Percentiles rank a stretch among this genome's conserved stretches.
Conservation (phyloP, 345 rosid genomes). For the Noccaea bulbosa region DNA sequence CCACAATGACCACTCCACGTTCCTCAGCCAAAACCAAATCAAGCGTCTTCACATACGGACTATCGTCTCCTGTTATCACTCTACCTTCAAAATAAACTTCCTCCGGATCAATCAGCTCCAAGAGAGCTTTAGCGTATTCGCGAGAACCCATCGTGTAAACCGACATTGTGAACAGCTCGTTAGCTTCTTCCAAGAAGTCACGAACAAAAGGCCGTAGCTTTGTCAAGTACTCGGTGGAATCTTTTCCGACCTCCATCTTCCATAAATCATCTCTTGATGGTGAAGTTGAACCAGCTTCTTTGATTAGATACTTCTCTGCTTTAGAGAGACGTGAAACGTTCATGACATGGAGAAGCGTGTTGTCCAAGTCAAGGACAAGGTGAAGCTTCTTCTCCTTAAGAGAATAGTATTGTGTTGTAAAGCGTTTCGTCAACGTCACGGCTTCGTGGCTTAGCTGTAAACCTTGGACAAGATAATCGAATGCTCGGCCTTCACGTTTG, state of each 20-base stretch:
- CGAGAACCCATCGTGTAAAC: conserved; percentile 29
- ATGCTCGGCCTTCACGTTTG: neutral
- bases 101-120: conserved; percentile 23
- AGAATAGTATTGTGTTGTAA: neutral
- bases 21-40: conserved; percentile 24
- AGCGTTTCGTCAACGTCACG: neutral
- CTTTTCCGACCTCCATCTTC: neutral
- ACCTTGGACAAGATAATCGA: conserved; percentile 1
- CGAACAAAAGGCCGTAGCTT: conserved; percentile 25
- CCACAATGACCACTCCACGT: conserved; percentile 25
- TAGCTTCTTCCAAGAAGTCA: conserved; percentile 31
- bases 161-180: conserved; percentile 14
- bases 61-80: conserved; percentile 22
- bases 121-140: neutral
- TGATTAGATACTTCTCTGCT: conserved; percentile 1
- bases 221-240: neutral
- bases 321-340: neutral
- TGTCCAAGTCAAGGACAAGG: conserved; percentile 30
- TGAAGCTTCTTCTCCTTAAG: conserved; percentile 16
- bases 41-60: conserved; percentile 12
- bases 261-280: neutral
- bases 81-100: neutral
- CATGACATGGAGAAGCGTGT: conserved; percentile 23
- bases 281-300: neutral
- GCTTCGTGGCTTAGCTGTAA: conserved; percentile 26